Percentiles rank a stretch among this genome's conserved stretches.
These are phyloP conservation scores for Pugionium cornutum DNA, from an alignment of 345 rosid species.

Conservation along the genomic window DNA sequence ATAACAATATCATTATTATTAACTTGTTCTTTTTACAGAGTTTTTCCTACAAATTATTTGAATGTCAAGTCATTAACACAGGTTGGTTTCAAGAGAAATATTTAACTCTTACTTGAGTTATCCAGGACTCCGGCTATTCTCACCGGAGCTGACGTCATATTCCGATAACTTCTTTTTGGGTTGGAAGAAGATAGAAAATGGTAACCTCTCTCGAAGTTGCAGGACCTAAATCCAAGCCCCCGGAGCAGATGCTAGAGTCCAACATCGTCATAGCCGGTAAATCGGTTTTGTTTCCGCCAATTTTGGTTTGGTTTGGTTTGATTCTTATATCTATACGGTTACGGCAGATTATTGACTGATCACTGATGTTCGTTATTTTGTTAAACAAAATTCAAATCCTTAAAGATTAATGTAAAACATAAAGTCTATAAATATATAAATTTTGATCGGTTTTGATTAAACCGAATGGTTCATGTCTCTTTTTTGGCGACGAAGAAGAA, in stretches of 20 bases:
- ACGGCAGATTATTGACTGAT: not conserved
- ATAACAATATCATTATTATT: not conserved
- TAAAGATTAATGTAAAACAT: not conserved
- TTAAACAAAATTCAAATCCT: constrained; percentile 1
- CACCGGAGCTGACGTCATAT: not conserved
- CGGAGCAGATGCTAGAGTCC: constrained; percentile 25
- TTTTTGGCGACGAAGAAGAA: constrained; percentile 20
- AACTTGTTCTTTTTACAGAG: not conserved
- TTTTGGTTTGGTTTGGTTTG: constrained; percentile 9
- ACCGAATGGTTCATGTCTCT: not conserved
- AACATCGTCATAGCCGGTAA: constrained; percentile 34
- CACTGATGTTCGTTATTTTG: too few species aligned
- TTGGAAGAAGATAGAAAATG: constrained; percentile 24
- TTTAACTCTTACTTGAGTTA: constrained; percentile 1
- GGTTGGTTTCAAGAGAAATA: not conserved
- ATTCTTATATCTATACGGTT: not conserved
- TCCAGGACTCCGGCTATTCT: not conserved
- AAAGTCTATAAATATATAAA: not conserved
- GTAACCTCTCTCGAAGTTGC: constrained; percentile 14
- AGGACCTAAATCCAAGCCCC: constrained; percentile 10
- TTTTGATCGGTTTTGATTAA: constrained; percentile 1
- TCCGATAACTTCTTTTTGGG: not conserved
- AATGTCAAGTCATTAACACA: constrained; percentile 1
- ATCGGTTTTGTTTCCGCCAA: not conserved
- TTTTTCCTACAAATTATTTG: not conserved